Base-by-base conservation (phyloP, 306 rosid species). In the Lathyrus tuberosus region DNA sequence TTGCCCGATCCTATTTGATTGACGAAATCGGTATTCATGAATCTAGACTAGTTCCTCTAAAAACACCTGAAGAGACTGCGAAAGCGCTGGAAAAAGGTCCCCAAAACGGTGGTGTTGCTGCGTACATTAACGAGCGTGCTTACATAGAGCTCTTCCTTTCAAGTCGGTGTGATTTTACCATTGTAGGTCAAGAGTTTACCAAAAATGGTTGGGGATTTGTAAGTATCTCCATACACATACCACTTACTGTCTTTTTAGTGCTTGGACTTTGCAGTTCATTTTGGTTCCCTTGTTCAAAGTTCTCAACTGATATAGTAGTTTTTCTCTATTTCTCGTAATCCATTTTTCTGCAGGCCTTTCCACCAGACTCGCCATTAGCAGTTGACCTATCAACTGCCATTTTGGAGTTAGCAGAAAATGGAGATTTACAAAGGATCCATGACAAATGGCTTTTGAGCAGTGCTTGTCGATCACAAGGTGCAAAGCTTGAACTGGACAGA, bases 171-270 rank as follows among this genome's bases (percentile, higher is more conserved):
- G 89, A 80, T 17, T 87, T 83, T 81, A 82, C 86, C 46, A 61
- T 91, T 58, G 84, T 95, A 13, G 99, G 99, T 73, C 97, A 86
- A 65, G 95, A 95, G 81, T 95, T 95, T 86, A 91, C 97, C 71
- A 80, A 86, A 86, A 86, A 88, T 40, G 96, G 97, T 10, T 95
- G 99, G 99, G 99, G 99, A 84, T 90, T 88, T 83, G 98, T 95
- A 81, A 95, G 99, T 89, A 69, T 73, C 71, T 78, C 59, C 46
- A 63, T 62, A 41, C 72, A 42, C 35, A 15, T 20, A 15, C 43
- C 31, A 24, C 71, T 35, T 4, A 22, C 11, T 22, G 15, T 53
- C 15, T 11, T 53, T 53, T 53, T 22, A 53, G 8, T 20, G 59
- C 15, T 53, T 22, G n/a, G 15, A 4, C n/a, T 52, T 51, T 18